Evolutionary conservation across 805 yeast genomes (phyloP), one percentile per base, ranked within the genome.

Genomic region (Hanseniaspora valbyensis): DNA sequence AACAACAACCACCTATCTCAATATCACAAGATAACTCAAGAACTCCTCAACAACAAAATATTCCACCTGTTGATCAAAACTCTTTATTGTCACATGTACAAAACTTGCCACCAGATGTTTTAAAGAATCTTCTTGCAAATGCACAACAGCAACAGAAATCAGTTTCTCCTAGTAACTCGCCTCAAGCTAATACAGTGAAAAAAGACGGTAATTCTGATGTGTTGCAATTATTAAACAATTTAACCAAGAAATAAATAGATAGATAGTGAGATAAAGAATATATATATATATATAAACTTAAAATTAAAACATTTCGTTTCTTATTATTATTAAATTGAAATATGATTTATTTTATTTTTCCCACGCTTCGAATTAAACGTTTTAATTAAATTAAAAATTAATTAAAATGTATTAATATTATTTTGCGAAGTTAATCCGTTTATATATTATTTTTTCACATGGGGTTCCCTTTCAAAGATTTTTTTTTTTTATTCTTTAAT

Each of bases 41-140:
- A 37, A 13, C 60, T 38, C 59, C 61, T 10, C 52, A 57, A 32
- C 56, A 59, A 22, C 59, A 58, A 10, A 60, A 57, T 30, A n/a
- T 56, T 55, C 18, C 60, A 53, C 48, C 58, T 57, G 61, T 22
- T 6, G 58, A 61, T 37, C 67, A 65, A 53, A 61, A 59, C 33
- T 66, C 63, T 50, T 51, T 65, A 29, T 43, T 65, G 9, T 52
- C 63, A 33, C 66, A 66, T 4, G 57, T 65, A 25, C 67, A 65
- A 54, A 63, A 60, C 42, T 48, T 65, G 21, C 68, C 69, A 13
- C 66, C 68, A 40, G 60, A 60, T 44, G 65, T 64, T 19, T 62
- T 65, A 4, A 58, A 66, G 6, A 60, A 55, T 48, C 52, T 65
- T 34, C 50, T 65, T 18, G 56, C 62, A 6, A 58, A 60, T 51